phyloP scores from a whole-genome alignment of 164 flowering plant species.

The Stephania japonica region DNA sequence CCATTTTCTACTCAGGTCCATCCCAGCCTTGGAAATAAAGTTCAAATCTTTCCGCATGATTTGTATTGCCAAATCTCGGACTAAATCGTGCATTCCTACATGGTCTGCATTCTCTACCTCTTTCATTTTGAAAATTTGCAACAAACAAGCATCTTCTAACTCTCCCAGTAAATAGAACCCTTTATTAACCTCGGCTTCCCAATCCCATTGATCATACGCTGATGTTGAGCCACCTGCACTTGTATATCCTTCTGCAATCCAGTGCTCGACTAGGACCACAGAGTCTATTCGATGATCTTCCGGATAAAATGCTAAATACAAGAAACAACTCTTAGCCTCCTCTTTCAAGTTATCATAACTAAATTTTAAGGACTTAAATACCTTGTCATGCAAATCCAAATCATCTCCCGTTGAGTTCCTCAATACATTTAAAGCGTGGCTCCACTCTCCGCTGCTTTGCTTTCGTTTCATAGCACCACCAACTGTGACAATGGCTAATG shows the following conservation, averaged over 20 bases:
- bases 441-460: constrained; percentile 15
- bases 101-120: neutral
- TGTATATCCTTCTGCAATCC: constrained; percentile 24
- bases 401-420: neutral
- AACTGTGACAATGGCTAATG: constrained; percentile 20
- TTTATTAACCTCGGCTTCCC: too few species aligned
- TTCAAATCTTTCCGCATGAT: neutral
- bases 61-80: constrained; percentile 21
- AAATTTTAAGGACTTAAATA: constrained; percentile 12
- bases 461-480: constrained; percentile 18
- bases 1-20: constrained; percentile 1
- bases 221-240: neutral
- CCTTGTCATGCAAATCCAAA: neutral
- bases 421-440: constrained; percentile 19
- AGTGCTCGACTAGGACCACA: constrained; percentile 13
- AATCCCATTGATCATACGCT: constrained; percentile 3
- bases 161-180: constrained; percentile 19
- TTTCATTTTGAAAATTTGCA: constrained; percentile 12
- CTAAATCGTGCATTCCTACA: constrained; percentile 24
- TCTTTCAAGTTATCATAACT: constrained; percentile 17
- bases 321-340: constrained; percentile 13
- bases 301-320: constrained; percentile 21
- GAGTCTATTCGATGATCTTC: constrained; percentile 13
- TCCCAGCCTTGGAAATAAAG: constrained; percentile 19
- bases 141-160: constrained; percentile 13